A percentile compares a stretch with the other conserved stretches of the same genome.
Conservation (phyloP, 2,329 filamentous ascomycete genomes). For the Fusarium setosum region DNA sequence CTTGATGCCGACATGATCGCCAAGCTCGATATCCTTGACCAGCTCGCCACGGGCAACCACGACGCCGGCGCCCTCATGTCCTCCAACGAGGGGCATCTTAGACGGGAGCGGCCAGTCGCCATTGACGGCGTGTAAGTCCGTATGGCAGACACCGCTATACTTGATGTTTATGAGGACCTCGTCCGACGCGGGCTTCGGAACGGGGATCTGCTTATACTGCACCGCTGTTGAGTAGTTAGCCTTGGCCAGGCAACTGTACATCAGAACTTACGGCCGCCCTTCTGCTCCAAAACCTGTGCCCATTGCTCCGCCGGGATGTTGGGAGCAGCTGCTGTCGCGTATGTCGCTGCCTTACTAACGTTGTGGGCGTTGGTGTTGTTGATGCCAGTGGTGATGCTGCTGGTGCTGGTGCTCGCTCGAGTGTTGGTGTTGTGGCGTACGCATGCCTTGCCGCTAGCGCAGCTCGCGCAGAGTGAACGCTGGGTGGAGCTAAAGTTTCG, state of each 20-base stretch:
- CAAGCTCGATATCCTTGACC: conserved; percentile 80
- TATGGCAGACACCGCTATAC: conserved; percentile 90
- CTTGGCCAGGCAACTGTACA: not conserved
- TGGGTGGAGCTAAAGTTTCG: conserved; percentile 33
- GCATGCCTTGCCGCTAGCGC: conserved; percentile 25
- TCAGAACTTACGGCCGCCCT: conserved; percentile 70
- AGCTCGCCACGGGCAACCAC: conserved; percentile 82
- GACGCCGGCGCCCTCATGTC: conserved; percentile 79
- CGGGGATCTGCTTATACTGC: conserved; percentile 81
- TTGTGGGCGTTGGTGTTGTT: too few relatives aligned
- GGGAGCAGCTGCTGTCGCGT: conserved; percentile 33
- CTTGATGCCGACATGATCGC: conserved; percentile 86
- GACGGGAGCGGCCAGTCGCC: conserved; percentile 85
- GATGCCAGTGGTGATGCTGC: not conserved
- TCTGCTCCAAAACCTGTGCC: conserved; percentile 87
- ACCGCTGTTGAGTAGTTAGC: conserved; percentile 57
- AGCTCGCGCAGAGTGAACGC: conserved; percentile 24
- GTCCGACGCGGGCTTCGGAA: conserved; percentile 81
- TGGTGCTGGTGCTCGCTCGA: conserved; percentile 11
- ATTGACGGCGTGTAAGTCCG: conserved; percentile 79
- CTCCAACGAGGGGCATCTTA: conserved; percentile 86
- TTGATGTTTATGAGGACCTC: conserved; percentile 91
- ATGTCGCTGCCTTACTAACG: conserved; percentile 26
- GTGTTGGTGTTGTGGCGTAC: conserved; percentile 21
- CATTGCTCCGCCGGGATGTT: conserved; percentile 82